A percentile compares a stretch with the other conserved stretches of the same genome.
phyloP scores from a whole-genome alignment of 805 yeast genomes.

The Candida glaebosa region DNA sequence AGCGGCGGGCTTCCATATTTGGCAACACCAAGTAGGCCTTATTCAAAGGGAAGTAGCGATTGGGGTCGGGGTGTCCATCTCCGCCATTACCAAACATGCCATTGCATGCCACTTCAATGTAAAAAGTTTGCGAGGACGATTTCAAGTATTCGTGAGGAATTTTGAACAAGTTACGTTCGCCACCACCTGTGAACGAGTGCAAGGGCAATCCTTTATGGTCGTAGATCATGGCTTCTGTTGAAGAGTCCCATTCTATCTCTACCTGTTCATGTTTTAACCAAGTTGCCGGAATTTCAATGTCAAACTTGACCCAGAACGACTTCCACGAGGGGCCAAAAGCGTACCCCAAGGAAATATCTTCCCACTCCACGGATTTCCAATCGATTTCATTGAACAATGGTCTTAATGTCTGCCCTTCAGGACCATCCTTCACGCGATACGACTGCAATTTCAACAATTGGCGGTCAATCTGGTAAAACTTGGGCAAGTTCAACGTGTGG shows the following conservation, averaged over 20 bases:
- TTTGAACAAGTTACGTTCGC: constrained; percentile 71
- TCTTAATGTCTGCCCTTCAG: constrained; percentile 45
- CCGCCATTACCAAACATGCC: constrained; percentile 83
- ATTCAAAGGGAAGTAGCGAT: constrained; percentile 64
- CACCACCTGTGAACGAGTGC: constrained; percentile 86
- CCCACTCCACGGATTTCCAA: constrained; percentile 45
- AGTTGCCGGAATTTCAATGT: constrained; percentile 57
- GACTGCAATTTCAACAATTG: constrained; percentile 51
- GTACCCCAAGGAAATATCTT: constrained; percentile 64
- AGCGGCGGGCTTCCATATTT: constrained; percentile 71
- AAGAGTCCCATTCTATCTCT: constrained; percentile 79
- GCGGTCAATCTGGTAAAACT: constrained; percentile 66
- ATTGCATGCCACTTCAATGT: constrained; percentile 87
- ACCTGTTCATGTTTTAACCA: constrained; percentile 54
- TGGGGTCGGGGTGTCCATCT: constrained; percentile 61
- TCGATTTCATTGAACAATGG: constrained; percentile 61
- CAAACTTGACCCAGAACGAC: constrained; percentile 86
- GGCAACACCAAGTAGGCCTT: constrained; percentile 80
- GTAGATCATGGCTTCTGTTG: constrained; percentile 82
- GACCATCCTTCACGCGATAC: constrained; percentile 67
- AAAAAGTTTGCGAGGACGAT: constrained; percentile 59
- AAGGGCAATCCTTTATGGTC: constrained; percentile 60
- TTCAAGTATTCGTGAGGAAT: constrained; percentile 56
- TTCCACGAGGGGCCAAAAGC: constrained; percentile 95
- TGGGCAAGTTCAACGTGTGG: constrained; percentile 68